phyloP scores from a whole-genome alignment of 1,284 basidiomycete species.

The Marasmius sp. region DNA sequence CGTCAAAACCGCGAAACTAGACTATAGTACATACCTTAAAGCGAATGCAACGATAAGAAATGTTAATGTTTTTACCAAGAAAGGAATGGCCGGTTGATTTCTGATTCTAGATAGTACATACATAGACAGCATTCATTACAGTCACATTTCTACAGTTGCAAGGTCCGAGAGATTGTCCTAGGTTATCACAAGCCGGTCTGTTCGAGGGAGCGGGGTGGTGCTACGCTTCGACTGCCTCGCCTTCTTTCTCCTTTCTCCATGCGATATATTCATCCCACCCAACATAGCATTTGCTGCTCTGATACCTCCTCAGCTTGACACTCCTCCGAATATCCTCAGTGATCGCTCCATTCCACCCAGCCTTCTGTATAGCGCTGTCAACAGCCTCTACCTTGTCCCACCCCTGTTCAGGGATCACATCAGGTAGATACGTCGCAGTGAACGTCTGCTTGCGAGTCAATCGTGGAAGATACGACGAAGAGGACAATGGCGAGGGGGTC shows the following conservation, averaged over 20 bases:
- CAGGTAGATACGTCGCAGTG: conserved; percentile 92
- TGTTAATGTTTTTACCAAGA: no score
- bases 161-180: background rate
- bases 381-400: conserved; percentile 91
- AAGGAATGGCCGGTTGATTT: no score
- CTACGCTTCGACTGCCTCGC: conserved; percentile 14
- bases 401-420: conserved; percentile 89
- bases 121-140: no score
- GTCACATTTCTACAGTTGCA: background rate
- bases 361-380: conserved; percentile 90
- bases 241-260: conserved; percentile 62
- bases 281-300: conserved; percentile 73
- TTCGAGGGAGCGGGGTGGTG: background rate
- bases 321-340: conserved; percentile 80
- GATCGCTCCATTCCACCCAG: conserved; percentile 84
- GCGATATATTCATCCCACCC: conserved; percentile 77
- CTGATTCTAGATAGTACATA: no score
- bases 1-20: no score
- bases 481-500: conserved; percentile 68
- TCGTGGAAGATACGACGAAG: conserved; percentile 56
- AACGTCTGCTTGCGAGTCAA: conserved; percentile 60
- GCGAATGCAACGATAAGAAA: no score
- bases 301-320: conserved; percentile 82
- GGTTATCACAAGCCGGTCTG: no score
- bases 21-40: no score